phyloP scores from a whole-genome alignment of 2,329 filamentous ascomycete species.

The Penicillium brevicompactum region DNA sequence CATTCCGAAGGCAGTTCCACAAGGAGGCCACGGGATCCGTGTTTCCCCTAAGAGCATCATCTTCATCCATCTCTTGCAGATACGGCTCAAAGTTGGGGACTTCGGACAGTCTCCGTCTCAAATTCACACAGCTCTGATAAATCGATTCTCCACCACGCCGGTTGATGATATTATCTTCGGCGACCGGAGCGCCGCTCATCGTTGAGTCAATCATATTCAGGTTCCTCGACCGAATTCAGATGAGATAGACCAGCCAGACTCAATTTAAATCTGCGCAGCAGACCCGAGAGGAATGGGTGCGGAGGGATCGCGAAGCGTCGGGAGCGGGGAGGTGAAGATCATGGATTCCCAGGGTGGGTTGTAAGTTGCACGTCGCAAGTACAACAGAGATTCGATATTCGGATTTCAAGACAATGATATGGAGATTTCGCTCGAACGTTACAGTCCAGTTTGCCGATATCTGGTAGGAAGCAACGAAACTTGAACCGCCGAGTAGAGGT shows the following conservation, averaged over 20 bases:
- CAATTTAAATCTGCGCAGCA: slow-evolving; percentile 37
- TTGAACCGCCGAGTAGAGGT: background rate
- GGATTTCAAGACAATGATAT: background rate
- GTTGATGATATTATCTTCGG: slow-evolving; percentile 95
- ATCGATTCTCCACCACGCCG: slow-evolving; percentile 92
- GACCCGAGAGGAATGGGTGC: slow-evolving; percentile 22
- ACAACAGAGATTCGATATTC: slow-evolving; percentile 2
- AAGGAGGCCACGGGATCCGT: slow-evolving; percentile 85
- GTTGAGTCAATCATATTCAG: slow-evolving; percentile 40
- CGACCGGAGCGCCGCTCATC: slow-evolving; percentile 51
- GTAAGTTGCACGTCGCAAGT: slow-evolving; percentile 9
- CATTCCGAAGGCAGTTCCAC: slow-evolving; percentile 83
- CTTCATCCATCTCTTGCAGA: slow-evolving; percentile 70
- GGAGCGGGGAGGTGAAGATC: slow-evolving; percentile 28
- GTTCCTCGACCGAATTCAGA: slow-evolving; percentile 17
- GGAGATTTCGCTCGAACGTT: slow-evolving; percentile 2
- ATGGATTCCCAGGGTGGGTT: slow-evolving; percentile 29
- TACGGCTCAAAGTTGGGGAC: slow-evolving; percentile 82
- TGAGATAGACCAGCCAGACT: slow-evolving; percentile 27
- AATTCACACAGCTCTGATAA: slow-evolving; percentile 89
- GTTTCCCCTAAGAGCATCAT: slow-evolving; percentile 62
- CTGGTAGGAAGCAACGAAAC: background rate
- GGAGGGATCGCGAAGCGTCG: slow-evolving; percentile 29
- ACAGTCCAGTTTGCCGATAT: background rate
- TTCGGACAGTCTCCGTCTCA: slow-evolving; percentile 77